Evolutionary conservation across 768 basidiomycete species (phyloP), one percentile per base, ranked within the genome.

Genomic region (Dentipellis fragilis): DNA sequence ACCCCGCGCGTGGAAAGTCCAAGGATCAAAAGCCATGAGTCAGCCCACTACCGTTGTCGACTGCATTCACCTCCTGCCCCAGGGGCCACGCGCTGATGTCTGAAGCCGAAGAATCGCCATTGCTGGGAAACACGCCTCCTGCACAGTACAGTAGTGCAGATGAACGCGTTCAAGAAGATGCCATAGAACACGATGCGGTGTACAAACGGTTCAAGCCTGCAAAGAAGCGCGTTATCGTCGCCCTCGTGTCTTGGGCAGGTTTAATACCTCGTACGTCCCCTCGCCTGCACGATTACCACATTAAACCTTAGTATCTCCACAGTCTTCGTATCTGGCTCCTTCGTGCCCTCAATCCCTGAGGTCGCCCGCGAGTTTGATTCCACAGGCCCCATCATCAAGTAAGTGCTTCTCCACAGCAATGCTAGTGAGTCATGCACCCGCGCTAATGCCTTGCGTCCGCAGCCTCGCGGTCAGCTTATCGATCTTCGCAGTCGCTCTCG

Each of bases 291-390:
- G n/a, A 35, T 23, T 50, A 19, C 12, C 48, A 36, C 45, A 37
- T 34, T 49, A 14, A 29, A 29, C 29, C 29, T 29, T 29, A 29
- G 29, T 6, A 29, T 29, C 60, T 35, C 14, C 48, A 1, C 54
- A 91, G 88, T 85, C 38, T 81, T 91, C 57, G 80, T 85, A 0
- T 71, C 79, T 7, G 83, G 80, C 0, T 80, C 80, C 0, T 89
- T 91, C 65, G 75, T 88, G 2, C 88, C 88, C 0, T 81, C 82
- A 0, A 85, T 91, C 54, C 86, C 87, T 0, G 77, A 85, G 51
- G 81, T 93, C 47, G 80, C 88, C 8, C 68, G 66, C 23, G 87
- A 92, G 57, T 67, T 92, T 10, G 49, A 77, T 22, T 73, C 84
- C 0, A 78, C 85, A 0, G 76, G 75, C 0, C 61, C 77, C 14